Base-by-base conservation (phyloP, 345 rosid species). In the Cardamine resedifolia region DNA sequence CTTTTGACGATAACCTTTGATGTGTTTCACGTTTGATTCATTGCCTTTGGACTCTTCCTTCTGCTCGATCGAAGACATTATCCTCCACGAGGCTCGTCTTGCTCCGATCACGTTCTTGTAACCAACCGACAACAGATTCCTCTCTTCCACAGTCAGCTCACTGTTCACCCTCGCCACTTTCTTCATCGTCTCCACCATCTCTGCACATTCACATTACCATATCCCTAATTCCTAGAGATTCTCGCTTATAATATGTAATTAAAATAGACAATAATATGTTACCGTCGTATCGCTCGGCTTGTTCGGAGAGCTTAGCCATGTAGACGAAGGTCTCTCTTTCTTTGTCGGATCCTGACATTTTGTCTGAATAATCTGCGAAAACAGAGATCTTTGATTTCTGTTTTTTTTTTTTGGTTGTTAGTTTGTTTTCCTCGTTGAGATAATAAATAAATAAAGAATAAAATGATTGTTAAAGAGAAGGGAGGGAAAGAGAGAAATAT, bases 171-270 rank as follows among this genome's bases (percentile, higher is more conserved):
- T 86, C 0, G 96, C 97, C 61, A 95, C 87, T 34, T 83, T 85
- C 71, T 95, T 91, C 99, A 91, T 95, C 81, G 96, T 64, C 77
- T 95, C 99, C 14, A 95, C 96, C 99, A 95, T 95, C 82, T 95
- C 99, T 94, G 86, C 50, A 53, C 7, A 2, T 53, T 28, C 41
- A 5, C 34, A 34, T 34, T 0, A 64, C 33, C 48, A 62, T 10
- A 31, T 4, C 52, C 5, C 9, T 6, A 19, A 12, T 15, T 41
- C 20, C 33, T 2, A 39, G 0, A 61, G 12, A 60, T 58, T 33
- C 27, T 58, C 5, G 9, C 9, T 1, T 31, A 58, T 58, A 58
- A 58, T 33, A 36, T 58, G 18, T 20, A 36, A 12, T 21, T 6
- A 24, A 41, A 61, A 24, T 14, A 3, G 14, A 34, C 1, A 7